These are phyloP conservation scores for Umbelopsis isabellina DNA, from an alignment of 192 early-diverging fungal species.

Conservation along the genomic window DNA sequence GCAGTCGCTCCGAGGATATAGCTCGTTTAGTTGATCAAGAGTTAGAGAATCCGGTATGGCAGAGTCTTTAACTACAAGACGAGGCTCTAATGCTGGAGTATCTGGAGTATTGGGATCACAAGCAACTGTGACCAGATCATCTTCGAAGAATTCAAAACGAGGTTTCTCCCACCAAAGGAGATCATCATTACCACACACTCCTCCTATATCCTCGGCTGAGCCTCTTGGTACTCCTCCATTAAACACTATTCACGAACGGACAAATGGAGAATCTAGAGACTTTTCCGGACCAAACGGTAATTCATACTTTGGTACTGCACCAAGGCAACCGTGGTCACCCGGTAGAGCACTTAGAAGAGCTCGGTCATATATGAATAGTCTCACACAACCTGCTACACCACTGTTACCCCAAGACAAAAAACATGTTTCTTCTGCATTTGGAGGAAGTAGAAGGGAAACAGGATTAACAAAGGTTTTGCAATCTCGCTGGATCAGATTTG, in stretches of 20 bases:
- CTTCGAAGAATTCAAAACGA: slow-evolving; percentile 27
- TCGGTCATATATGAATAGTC: not conserved
- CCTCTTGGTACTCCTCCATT: slow-evolving; percentile 6
- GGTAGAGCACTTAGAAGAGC: not conserved
- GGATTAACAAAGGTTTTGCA: slow-evolving; percentile 4
- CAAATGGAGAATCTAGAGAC: not conserved
- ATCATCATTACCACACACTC: slow-evolving; percentile 19
- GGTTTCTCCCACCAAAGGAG: slow-evolving; percentile 31
- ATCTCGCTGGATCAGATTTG: slow-evolving; percentile 22
- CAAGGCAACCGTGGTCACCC: not conserved
- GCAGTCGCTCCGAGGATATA: not conserved
- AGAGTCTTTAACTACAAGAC: slow-evolving; percentile 9
- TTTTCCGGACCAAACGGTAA: not conserved
- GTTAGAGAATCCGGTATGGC: not conserved
- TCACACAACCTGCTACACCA: slow-evolving; percentile 19
- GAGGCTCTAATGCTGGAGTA: slow-evolving; percentile 15
- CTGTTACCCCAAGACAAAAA: slow-evolving; percentile 34
- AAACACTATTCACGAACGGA: not conserved
- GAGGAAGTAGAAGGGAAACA: slow-evolving; percentile 20
- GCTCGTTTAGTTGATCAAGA: not conserved
- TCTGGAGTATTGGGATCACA: not conserved
- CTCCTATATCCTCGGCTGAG: not conserved
- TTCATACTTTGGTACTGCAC: not conserved
- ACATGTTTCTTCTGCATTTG: slow-evolving; percentile 29
- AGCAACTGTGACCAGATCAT: slow-evolving; percentile 24